Percentiles rank a stretch among this genome's conserved stretches.
Evolutionary conservation across 2,329 filamentous ascomycete genomes (phyloP).

Genomic region (Exophiala aquamarina): DNA sequence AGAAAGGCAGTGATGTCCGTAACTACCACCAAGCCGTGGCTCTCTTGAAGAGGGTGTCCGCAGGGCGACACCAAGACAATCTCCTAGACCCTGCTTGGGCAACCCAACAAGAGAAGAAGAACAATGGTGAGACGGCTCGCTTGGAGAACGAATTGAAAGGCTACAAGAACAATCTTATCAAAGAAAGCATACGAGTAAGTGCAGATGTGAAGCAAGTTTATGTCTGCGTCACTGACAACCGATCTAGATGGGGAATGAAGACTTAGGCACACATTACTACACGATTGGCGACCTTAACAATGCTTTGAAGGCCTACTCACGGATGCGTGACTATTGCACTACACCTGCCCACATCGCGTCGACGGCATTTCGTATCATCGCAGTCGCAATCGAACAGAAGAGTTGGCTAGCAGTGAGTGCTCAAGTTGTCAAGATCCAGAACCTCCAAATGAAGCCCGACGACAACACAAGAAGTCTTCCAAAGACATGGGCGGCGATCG

Average conservation of each 20-base stretch:
- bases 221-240: slow-evolving; percentile 2
- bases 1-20: slow-evolving; percentile 69
- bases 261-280: slow-evolving; percentile 82
- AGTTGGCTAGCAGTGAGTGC: slow-evolving; percentile 72
- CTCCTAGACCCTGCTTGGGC: slow-evolving; percentile 72
- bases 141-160: slow-evolving; percentile 82
- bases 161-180: slow-evolving; percentile 96
- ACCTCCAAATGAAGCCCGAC: slow-evolving; percentile 54
- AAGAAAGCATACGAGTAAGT: slow-evolving; percentile 87
- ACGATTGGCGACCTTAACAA: slow-evolving; percentile 70
- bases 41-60: slow-evolving; percentile 58
- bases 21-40: slow-evolving; percentile 70
- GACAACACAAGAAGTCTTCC: slow-evolving; percentile 57
- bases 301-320: slow-evolving; percentile 74
- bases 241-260: slow-evolving; percentile 85
- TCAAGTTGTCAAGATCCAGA: slow-evolving; percentile 58
- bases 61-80: slow-evolving; percentile 68
- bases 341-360: slow-evolving; percentile 80
- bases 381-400: slow-evolving; percentile 70
- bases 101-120: slow-evolving; percentile 63
- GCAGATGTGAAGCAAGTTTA: neutral
- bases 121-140: slow-evolving; percentile 69
- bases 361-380: slow-evolving; percentile 75
- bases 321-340: slow-evolving; percentile 89
- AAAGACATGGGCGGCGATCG: slow-evolving; percentile 66